Evolutionary conservation across 148 eudicot genomes (phyloP), one percentile per base, ranked within the genome.

Genomic region (Diospyros lotus): DNA sequence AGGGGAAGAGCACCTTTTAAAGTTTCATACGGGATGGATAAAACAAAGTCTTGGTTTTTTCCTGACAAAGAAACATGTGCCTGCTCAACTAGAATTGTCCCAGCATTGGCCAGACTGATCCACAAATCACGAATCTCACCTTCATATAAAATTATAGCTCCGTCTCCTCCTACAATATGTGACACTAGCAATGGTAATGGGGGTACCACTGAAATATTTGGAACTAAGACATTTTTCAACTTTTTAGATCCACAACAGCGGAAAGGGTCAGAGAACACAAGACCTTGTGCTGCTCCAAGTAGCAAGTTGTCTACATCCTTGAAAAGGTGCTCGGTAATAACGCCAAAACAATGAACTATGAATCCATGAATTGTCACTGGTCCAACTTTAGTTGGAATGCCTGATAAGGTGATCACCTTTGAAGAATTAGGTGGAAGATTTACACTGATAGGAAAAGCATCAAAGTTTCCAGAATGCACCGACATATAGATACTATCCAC

Each of bases 241-340:
- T 90, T 88, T n/a, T 88, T 90, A 18, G 94, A 91, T n/a, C 97
- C 97, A 76, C 96, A 90, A 75, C 91, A 87, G 71, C 97, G 94
- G 71, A 95, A 95, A 54, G 98, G 98, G 75, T 95, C 98, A 73
- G 98, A 95, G 63, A 95, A 82, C 76, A 95, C 98, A 74, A 95
- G 91, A 58, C 97, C 97, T 77, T 92, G 98, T 39, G 96, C 89
- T 63, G 98, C 97, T 73, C 98, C 98, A 46, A 86, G 85, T 54
- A 95, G 86, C 73, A 95, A 80, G 84, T 92, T 89, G 59, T 95
- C 97, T 45, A 95, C 98, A 60, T 95, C 98, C 80, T 85, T 87
- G 70, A 95, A 95, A 69, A 89, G 84, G 80, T 95, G 98, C 76
- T 95, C 97, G 4, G 97, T 90, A 75, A 92, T 92, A 48, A 95